Conservation (phyloP, 345 rosid species). For the Moricandia moricandioides region DNA sequence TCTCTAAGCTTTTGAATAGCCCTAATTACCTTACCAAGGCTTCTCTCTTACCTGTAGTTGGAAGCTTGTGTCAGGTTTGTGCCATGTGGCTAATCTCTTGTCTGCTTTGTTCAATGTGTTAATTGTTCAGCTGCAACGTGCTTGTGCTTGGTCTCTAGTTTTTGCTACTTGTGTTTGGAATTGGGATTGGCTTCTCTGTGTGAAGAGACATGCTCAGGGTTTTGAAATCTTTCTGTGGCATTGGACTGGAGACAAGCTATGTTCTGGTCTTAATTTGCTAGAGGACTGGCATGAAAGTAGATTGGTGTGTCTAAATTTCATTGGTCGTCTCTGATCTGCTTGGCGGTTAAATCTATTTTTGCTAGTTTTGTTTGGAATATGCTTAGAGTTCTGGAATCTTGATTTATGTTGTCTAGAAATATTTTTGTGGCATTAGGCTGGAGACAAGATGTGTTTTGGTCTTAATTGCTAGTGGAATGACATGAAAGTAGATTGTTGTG, state of each 20-base stretch:
- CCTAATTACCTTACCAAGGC: slow-evolving; percentile 74
- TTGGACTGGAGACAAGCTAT: background rate
- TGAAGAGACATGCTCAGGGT: background rate
- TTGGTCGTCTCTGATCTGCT: background rate
- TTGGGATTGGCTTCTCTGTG: background rate
- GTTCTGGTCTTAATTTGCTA: background rate
- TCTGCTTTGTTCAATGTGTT: background rate
- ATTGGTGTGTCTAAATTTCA: background rate
- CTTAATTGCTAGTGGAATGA: background rate
- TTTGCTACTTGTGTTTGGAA: background rate
- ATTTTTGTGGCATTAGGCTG: background rate
- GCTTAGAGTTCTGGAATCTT: background rate
- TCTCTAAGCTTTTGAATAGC: slow-evolving; percentile 76
- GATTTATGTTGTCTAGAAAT: background rate
- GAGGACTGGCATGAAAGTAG: background rate
- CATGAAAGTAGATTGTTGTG: background rate
- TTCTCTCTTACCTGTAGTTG: slow-evolving; percentile 70
- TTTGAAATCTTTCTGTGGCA: background rate
- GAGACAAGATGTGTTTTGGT: background rate
- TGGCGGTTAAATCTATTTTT: background rate
- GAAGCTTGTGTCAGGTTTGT: slow-evolving; percentile 83
- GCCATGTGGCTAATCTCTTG: slow-evolving; percentile 1
- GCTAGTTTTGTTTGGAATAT: background rate
- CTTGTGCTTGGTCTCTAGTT: background rate
- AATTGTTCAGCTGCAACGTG: background rate